Conservation (phyloP, 176 grass and related monocot genomes). For the Canna indica region DNA sequence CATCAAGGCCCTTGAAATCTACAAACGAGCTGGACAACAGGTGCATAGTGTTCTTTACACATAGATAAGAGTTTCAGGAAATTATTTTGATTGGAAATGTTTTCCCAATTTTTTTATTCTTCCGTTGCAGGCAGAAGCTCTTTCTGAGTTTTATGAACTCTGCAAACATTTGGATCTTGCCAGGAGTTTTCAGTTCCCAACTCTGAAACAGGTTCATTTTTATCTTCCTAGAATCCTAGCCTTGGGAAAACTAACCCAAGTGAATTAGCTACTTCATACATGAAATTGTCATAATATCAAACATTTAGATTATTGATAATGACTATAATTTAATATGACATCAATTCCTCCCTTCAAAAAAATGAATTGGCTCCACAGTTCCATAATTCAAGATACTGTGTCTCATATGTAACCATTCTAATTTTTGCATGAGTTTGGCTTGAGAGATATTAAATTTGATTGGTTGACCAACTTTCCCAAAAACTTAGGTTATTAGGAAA, state of each 20-base stretch:
- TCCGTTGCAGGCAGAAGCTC: slow-evolving; percentile 66
- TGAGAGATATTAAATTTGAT: too few relatives aligned
- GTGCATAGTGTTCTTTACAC: slow-evolving; percentile 16
- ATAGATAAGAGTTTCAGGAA: too few relatives aligned
- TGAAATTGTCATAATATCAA: not conserved
- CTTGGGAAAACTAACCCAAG: not conserved
- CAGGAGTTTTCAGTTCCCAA: slow-evolving; percentile 88
- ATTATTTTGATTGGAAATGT: not conserved
- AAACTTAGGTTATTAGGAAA: too few relatives aligned
- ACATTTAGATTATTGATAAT: not conserved
- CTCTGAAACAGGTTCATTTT: slow-evolving; percentile 61
- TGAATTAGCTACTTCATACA: not conserved
- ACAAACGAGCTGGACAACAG: slow-evolving; percentile 84
- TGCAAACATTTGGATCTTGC: slow-evolving; percentile 74
- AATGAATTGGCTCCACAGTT: not conserved
- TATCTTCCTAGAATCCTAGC: not conserved
- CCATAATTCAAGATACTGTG: not conserved
- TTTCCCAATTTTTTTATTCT: slow-evolving; percentile 11
- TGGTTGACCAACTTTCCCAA: too few relatives aligned
- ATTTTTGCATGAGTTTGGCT: not conserved
- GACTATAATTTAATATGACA: not conserved
- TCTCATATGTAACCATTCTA: not conserved
- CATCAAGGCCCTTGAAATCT: slow-evolving; percentile 86
- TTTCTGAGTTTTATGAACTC: slow-evolving; percentile 81
- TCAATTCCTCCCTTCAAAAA: too few relatives aligned